Conservation (phyloP, 495 filamentous ascomycete genomes). For the Penicillium simplicissimum region DNA sequence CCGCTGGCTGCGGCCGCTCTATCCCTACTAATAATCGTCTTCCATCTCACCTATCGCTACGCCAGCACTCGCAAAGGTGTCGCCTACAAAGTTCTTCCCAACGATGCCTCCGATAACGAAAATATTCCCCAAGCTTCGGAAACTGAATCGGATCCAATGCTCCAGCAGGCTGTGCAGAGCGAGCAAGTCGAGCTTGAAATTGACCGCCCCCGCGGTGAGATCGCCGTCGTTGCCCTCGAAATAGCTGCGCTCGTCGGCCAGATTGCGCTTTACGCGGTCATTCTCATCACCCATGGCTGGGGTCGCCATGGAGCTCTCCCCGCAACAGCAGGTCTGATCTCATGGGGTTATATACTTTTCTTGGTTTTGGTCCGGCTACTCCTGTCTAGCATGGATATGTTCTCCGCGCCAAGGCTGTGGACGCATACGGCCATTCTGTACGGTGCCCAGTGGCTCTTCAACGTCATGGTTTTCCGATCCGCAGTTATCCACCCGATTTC, state of each 20-base stretch:
- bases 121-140: constrained; percentile 47
- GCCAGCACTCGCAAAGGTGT: constrained; percentile 40
- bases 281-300: constrained; percentile 56
- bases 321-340: constrained; percentile 62
- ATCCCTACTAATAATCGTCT: constrained; percentile 66
- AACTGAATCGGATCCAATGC: constrained; percentile 65
- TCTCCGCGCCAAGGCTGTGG: constrained; percentile 74
- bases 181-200: constrained; percentile 70
- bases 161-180: constrained; percentile 63
- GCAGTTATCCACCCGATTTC: constrained; percentile 73
- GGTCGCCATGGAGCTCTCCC: constrained; percentile 59
- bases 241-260: constrained; percentile 70
- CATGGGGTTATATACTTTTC: constrained; percentile 80
- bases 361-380: constrained; percentile 73
- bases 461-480: constrained; percentile 77
- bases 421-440: constrained; percentile 92
- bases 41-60: constrained; percentile 54
- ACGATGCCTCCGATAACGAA: constrained; percentile 48
- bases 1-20: constrained; percentile 69
- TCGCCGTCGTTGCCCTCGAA: constrained; percentile 69
- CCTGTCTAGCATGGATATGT: constrained; percentile 64
- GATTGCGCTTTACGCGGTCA: constrained; percentile 63
- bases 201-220: constrained; percentile 73
- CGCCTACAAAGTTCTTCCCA: constrained; percentile 37
- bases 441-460: constrained; percentile 76